Percentiles rank a stretch among this genome's conserved stretches.
Conservation (phyloP, 306 rosid species). For the Coriaria nepalensis region DNA sequence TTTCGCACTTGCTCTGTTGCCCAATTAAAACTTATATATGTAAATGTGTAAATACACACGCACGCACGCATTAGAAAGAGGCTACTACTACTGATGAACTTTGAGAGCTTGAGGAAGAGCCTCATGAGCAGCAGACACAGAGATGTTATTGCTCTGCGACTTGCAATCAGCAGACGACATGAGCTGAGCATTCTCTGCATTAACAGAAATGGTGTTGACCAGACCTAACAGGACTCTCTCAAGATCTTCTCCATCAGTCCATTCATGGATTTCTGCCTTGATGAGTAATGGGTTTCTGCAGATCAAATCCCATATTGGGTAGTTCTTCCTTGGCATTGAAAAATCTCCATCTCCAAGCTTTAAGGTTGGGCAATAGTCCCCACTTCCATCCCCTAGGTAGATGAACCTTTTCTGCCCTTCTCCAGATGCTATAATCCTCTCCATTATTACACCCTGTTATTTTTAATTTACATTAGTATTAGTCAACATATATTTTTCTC, state of each 20-base stretch:
- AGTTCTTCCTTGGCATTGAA: constrained; percentile 59
- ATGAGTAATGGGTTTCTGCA: constrained; percentile 27
- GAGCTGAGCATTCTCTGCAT: constrained; percentile 17
- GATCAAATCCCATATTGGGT: constrained; percentile 46
- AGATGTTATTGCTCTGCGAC: constrained; percentile 12
- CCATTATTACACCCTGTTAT: constrained; percentile 32
- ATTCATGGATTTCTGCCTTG: constrained; percentile 44
- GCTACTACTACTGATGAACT: constrained; percentile 19
- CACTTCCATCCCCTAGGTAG: constrained; percentile 54
- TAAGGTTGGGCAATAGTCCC: constrained; percentile 53
- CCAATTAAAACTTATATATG: no score
- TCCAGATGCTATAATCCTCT: constrained; percentile 25
- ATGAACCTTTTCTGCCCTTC: constrained; percentile 28
- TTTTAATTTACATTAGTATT: background rate
- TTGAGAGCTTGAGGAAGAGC: constrained; percentile 32
- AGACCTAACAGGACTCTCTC: constrained; percentile 19
- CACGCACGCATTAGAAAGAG: background rate
- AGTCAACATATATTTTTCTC: background rate
- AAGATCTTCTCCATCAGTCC: constrained; percentile 40
- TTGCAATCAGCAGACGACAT: constrained; percentile 38
- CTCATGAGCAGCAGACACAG: constrained; percentile 20
- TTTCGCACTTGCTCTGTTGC: background rate
- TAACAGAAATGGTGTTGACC: constrained; percentile 18
- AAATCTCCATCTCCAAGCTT: constrained; percentile 33
- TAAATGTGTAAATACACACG: background rate